A percentile compares a stretch with the other conserved stretches of the same genome.
phyloP scores from a whole-genome alignment of 345 rosid genomes.

The Balakata baccata region DNA sequence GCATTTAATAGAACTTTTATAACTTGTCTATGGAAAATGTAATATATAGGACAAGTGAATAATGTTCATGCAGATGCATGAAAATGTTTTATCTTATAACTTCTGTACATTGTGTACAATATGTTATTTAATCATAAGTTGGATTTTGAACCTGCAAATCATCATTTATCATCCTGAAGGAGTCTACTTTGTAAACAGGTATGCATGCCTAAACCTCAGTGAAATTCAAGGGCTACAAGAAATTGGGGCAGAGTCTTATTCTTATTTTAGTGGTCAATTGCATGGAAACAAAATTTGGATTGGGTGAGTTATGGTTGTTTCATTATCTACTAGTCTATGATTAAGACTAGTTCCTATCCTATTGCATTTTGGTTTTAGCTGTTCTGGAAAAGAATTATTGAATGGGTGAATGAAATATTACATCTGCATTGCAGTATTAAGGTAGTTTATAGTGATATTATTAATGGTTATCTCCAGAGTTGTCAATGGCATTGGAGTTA shows the following conservation, averaged over 20 bases:
- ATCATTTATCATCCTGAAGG: slow-evolving; percentile 17
- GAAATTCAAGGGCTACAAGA: slow-evolving; percentile 61
- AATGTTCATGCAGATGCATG: background rate
- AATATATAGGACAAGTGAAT: background rate
- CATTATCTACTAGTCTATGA: slow-evolving; percentile 9
- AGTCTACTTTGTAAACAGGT: slow-evolving; percentile 40
- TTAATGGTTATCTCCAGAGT: slow-evolving; percentile 43
- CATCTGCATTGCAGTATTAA: slow-evolving; percentile 3
- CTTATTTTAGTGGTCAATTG: slow-evolving; percentile 74
- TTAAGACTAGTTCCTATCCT: background rate
- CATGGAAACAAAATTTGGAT: slow-evolving; percentile 82
- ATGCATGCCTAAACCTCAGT: slow-evolving; percentile 51
- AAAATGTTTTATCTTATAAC: background rate
- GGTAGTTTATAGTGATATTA: slow-evolving; percentile 14
- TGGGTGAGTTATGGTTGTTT: slow-evolving; percentile 49
- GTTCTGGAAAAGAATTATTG: background rate
- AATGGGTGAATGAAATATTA: background rate
- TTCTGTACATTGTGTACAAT: background rate
- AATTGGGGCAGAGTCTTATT: slow-evolving; percentile 57
- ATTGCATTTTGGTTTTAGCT: slow-evolving; percentile 8
- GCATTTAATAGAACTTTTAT: background rate
- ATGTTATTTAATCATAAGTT: slow-evolving; percentile 4
- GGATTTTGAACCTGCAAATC: slow-evolving; percentile 1
- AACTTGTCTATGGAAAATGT: background rate
- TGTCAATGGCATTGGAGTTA: slow-evolving; percentile 68